Conservation (phyloP, 306 rosid genomes). For the apple (Malus domestica) region ASM211411v1 NC_041799.1:15924501-15925000, state of each 20-base stretch:
- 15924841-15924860: not conserved
- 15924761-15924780: slow-evolving; percentile 46
- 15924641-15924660: not conserved
- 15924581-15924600: not conserved
- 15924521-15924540: not conserved
- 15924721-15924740: not conserved
- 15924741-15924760: slow-evolving; percentile 44
- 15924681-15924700: not conserved
- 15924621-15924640: not conserved
- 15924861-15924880: not conserved
- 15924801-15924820: slow-evolving; percentile 68
- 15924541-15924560: slow-evolving; percentile 7
- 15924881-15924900: not conserved
- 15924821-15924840: slow-evolving; percentile 53
- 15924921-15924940: slow-evolving; percentile 28
- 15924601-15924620: not conserved
- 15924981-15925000: slow-evolving; percentile 70
- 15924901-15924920: not conserved
- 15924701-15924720: not conserved
- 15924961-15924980: slow-evolving; percentile 75
- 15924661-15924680: not conserved
- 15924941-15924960: slow-evolving; percentile 68
- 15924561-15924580: slow-evolving; percentile 12
- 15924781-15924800: slow-evolving; percentile 49
- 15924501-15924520: not conserved